Evolutionary conservation across 331 rosid species (phyloP), one percentile per base, ranked within the genome.

Genomic region (Malus hybrid): DNA sequence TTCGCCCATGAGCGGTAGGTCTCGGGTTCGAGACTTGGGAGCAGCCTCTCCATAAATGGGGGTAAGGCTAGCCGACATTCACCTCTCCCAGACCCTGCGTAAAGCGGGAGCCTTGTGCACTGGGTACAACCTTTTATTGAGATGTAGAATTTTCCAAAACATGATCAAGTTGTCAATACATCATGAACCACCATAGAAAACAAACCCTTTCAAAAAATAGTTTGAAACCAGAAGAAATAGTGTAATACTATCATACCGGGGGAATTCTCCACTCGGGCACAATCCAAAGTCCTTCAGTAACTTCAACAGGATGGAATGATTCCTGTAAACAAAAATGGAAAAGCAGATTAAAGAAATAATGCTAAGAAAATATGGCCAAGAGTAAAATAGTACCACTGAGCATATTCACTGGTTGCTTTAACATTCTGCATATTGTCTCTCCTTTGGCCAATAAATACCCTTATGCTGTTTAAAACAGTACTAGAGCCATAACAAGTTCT

Each of bases 181-280:
- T 58, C 20, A 6, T 24, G 52, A 58, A 30, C 33, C 10, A 60
- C 14, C 68, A 36, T 48, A 16, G 70, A 66, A 29, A 46, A 68
- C 33, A 66, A 74, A 73, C 16, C 22, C 57, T 39, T 71, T 12
- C 22, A 6, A 42, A 70, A 30, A 48, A 32, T 16, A 62, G 62
- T 70, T 34, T 53, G 55, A 20, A 39, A 74, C 52, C 14, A 52
- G 36, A 44, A 16, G 53, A 65, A 20, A 4, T 16, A 18, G 30
- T 55, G 14, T 15, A 33, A 81, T 73, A 85, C 58, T 42, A 84
- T 66, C 93, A 67, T 88, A 91, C 99, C 46, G 87, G 92, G 52
- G 99, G 93, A 70, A 83, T 83, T 68, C 55, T 90, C 99, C 97
- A 91, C 82, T 87, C 70, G 5, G 97, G 99, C 67, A 91, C 96